These are phyloP conservation scores for Sparassis latifolia DNA, from an alignment of 1,284 basidiomycete genomes.

Conservation along the genomic window DNA sequence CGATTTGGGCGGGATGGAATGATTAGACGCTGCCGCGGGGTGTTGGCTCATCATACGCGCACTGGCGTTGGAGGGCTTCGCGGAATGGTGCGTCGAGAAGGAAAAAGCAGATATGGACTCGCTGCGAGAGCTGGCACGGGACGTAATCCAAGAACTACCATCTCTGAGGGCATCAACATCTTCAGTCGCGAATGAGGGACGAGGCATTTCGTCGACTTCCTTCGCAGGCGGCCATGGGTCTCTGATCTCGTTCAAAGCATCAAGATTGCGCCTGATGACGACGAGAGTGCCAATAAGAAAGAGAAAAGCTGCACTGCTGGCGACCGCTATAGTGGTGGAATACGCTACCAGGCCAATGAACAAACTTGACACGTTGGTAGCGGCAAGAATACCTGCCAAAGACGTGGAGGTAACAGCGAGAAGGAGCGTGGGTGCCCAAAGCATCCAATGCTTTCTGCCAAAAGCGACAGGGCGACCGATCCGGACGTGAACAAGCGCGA, in stretches of 20 bases:
- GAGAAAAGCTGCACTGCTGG: slow-evolving; percentile 46
- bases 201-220: slow-evolving; percentile 42
- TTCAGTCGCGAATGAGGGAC: slow-evolving; percentile 58
- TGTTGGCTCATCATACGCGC: slow-evolving; percentile 29
- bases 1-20: slow-evolving; percentile 49
- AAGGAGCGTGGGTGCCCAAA: slow-evolving; percentile 56
- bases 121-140: slow-evolving; percentile 47
- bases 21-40: slow-evolving; percentile 34
- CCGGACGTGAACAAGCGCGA: slow-evolving; percentile 64
- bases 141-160: slow-evolving; percentile 71
- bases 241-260: slow-evolving; percentile 39
- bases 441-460: slow-evolving; percentile 58
- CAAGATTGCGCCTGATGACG: slow-evolving; percentile 56
- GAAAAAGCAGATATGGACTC: slow-evolving; percentile 62
- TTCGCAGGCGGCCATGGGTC: slow-evolving; percentile 52
- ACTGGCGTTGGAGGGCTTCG: slow-evolving; percentile 26
- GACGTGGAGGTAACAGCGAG: slow-evolving; percentile 49
- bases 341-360: slow-evolving; percentile 58
- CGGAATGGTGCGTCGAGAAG: slow-evolving; percentile 49
- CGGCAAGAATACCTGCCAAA: slow-evolving; percentile 52
- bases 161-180: slow-evolving; percentile 64
- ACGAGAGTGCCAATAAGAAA: slow-evolving; percentile 54
- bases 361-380: slow-evolving; percentile 42
- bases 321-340: slow-evolving; percentile 41
- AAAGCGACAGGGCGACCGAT: slow-evolving; percentile 62